Conservation (phyloP, 108 stramenopile genomes). For the Cyclotella sp. region DNA sequence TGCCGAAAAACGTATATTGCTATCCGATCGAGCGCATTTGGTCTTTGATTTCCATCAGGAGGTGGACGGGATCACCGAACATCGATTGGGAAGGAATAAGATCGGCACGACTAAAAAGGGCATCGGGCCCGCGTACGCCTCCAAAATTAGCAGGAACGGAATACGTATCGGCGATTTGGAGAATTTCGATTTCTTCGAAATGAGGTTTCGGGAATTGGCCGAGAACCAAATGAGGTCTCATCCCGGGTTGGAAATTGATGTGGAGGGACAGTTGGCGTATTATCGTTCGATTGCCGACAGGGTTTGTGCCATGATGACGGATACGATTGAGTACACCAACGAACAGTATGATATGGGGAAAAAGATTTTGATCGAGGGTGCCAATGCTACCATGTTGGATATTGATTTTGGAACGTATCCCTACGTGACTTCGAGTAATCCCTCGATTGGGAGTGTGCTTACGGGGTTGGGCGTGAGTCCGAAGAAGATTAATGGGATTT, state of each 20-base stretch:
- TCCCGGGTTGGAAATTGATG: conserved; percentile 89
- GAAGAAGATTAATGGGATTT: conserved; percentile 91
- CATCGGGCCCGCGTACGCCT: conserved; percentile 98
- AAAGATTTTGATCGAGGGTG: conserved; percentile 97
- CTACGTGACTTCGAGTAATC: conserved; percentile 97
- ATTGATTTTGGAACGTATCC: conserved; percentile 99
- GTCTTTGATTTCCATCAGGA: conserved; percentile 99
- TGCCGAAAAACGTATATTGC: conserved; percentile 85
- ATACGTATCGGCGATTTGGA: conserved; percentile 95
- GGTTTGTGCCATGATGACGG: conserved; percentile 81
- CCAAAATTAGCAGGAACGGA: conserved; percentile 98
- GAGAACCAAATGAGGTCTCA: conserved; percentile 75
- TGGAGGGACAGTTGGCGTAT: conserved; percentile 88
- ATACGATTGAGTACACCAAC: conserved; percentile 94
- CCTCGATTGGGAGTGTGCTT: conserved; percentile 94
- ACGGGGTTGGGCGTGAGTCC: conserved; percentile 98
- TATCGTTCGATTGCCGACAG: conserved; percentile 81
- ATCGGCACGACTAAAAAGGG: conserved; percentile 98
- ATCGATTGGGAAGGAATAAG: conserved; percentile 85
- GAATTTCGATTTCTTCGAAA: conserved; percentile 88
- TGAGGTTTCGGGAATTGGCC: conserved; percentile 85
- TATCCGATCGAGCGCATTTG: conserved; percentile 97
- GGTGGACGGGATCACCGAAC: conserved; percentile 91
- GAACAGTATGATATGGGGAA: conserved; percentile 86
- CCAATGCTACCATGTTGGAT: conserved; percentile 99